Conservation (phyloP, 106 monocot genomes). For the Apostasia ramifera region DNA sequence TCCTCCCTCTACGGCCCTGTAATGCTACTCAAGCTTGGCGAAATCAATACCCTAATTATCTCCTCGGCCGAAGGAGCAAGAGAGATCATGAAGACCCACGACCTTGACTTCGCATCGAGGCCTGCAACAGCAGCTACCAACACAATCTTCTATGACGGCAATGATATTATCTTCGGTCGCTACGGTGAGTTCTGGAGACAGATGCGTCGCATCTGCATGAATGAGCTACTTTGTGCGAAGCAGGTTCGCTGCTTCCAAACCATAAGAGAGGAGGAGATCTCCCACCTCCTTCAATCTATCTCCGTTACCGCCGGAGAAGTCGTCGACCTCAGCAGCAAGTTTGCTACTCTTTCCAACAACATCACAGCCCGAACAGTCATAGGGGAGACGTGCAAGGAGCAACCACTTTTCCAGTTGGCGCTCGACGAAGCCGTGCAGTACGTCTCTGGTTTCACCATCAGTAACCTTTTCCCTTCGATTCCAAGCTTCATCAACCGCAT, state of each 20-base stretch:
- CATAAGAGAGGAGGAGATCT: constrained; percentile 2
- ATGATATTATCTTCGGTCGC: constrained; percentile 9
- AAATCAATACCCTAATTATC: background rate
- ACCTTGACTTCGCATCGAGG: constrained; percentile 8
- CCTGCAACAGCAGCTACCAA: background rate
- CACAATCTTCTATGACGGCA: constrained; percentile 8
- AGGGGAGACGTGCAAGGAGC: background rate
- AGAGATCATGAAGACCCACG: constrained; percentile 11
- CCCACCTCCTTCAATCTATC: background rate
- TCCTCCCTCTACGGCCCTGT: background rate
- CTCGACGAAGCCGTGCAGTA: background rate
- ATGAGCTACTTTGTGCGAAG: background rate
- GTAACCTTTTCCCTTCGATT: constrained; percentile 12
- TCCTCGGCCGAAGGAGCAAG: background rate
- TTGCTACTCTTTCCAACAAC: background rate
- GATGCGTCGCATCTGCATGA: constrained; percentile 2
- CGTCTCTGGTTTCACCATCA: background rate
- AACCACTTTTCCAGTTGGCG: background rate
- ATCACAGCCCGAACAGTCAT: background rate
- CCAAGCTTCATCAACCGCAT: background rate
- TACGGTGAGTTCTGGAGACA: constrained; percentile 13
- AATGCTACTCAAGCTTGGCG: background rate
- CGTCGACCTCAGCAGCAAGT: background rate
- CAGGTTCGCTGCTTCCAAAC: background rate
- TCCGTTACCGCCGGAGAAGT: background rate